A percentile compares a stretch with the other conserved stretches of the same genome.
phyloP scores from a whole-genome alignment of 1,284 basidiomycete species.

The Pseudozyma hubeiensis region DNA sequence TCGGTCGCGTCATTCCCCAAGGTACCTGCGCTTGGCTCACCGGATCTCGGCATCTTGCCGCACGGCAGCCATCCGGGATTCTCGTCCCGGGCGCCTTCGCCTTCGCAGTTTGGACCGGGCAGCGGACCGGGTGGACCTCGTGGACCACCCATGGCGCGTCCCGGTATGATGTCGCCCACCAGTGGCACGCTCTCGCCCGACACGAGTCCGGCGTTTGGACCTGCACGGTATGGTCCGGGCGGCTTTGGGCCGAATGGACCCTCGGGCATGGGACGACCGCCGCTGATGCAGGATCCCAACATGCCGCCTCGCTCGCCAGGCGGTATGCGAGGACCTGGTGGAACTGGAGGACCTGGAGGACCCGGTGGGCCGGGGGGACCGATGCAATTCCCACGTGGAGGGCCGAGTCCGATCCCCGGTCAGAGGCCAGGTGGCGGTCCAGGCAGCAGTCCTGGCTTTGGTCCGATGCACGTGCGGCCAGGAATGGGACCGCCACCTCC shows the following conservation, averaged over 20 bases:
- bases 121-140: constrained; percentile 15
- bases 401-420: constrained; percentile 37
- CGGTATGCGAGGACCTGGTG: constrained; percentile 25
- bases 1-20: constrained; percentile 57
- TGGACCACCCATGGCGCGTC: constrained; percentile 27
- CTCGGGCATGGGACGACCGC: constrained; percentile 36
- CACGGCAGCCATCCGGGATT: constrained; percentile 17
- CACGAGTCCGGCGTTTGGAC: constrained; percentile 44
- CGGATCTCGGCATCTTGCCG: constrained; percentile 33
- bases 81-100: constrained; percentile 43
- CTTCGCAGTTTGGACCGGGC: constrained; percentile 35
- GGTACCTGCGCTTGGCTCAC: constrained; percentile 31
- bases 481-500: constrained; percentile 23
- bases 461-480: constrained; percentile 34
- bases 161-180: constrained; percentile 41
- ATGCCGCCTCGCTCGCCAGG: constrained; percentile 43
- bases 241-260: constrained; percentile 23
- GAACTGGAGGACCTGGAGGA: constrained; percentile 6
- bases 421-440: constrained; percentile 32
- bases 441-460: constrained; percentile 28
- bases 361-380: constrained; percentile 17
- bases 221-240: constrained; percentile 27
- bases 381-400: constrained; percentile 36
- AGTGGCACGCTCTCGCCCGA: constrained; percentile 42
- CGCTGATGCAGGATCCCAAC: constrained; percentile 46